A percentile compares a stretch with the other conserved stretches of the same genome.
phyloP scores from a whole-genome alignment of 192 early-diverging fungal species.

The Coemansia sp. region DNA sequence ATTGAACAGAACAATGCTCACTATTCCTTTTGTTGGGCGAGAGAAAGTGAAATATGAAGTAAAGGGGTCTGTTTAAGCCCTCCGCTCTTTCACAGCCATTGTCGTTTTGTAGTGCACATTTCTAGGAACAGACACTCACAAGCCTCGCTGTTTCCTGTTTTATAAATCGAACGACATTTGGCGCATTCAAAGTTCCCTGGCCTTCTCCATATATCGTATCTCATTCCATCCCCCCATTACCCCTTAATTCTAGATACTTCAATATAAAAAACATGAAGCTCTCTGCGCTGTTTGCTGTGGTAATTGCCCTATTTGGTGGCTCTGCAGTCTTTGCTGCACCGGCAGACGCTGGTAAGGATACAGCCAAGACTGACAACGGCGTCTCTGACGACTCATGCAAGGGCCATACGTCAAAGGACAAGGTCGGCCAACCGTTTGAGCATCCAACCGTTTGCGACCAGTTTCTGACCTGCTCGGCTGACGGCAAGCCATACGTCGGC shows the following conservation, averaged over 20 bases:
- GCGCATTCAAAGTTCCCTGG: no score
- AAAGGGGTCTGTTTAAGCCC: background rate
- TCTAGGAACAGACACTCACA: no score
- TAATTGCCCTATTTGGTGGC: background rate
- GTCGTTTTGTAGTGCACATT: background rate
- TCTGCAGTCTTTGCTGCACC: background rate
- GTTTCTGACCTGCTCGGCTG: slow-evolving; percentile 30
- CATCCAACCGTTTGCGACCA: slow-evolving; percentile 32
- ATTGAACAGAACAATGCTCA: background rate
- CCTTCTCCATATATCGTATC: no score
- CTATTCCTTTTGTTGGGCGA: background rate
- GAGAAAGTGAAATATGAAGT: background rate
- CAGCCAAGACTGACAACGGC: background rate
- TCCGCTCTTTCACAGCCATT: background rate
- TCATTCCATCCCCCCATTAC: no score
- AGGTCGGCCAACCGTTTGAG: slow-evolving; percentile 37
- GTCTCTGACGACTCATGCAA: slow-evolving; percentile 16
- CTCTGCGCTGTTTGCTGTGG: background rate
- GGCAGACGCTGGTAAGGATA: background rate
- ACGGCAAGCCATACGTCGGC: slow-evolving; percentile 33
- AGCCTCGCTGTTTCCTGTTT: background rate
- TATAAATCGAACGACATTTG: no score
- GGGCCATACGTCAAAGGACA: slow-evolving; percentile 39
- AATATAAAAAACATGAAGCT: background rate
- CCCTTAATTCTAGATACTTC: no score